Percentiles rank a stretch among this genome's conserved stretches.
These are phyloP conservation scores for Scedosporium aurantiacum DNA, from an alignment of 2,329 filamentous ascomycete genomes.

Conservation along the genomic window DNA sequence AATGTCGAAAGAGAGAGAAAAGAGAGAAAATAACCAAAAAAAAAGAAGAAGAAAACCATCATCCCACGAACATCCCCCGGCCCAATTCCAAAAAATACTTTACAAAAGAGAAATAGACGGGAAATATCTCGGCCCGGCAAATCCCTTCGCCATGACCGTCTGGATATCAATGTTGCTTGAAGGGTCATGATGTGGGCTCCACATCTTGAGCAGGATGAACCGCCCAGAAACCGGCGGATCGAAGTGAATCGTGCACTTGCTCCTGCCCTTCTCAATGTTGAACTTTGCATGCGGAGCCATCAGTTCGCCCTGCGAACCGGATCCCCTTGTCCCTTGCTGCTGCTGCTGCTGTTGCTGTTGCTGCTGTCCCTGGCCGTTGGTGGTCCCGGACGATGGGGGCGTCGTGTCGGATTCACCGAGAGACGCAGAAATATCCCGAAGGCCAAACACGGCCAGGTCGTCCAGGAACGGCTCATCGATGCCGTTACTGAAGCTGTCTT, in stretches of 20 bases:
- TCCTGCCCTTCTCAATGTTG: constrained; percentile 71
- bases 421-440: background rate
- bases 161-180: constrained; percentile 77
- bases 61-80: background rate
- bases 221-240: constrained; percentile 70
- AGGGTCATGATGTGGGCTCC: constrained; percentile 61
- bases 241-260: constrained; percentile 78
- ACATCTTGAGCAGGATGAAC: constrained; percentile 82
- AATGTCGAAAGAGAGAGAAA: background rate
- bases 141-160: constrained; percentile 72
- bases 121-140: constrained; percentile 76
- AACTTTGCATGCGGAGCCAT: constrained; percentile 70
- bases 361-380: constrained; percentile 14
- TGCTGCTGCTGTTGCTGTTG: constrained; percentile 19
- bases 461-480: constrained; percentile 18
- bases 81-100: background rate
- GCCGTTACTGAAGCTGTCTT: constrained; percentile 19
- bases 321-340: constrained; percentile 35
- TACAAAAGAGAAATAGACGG: constrained; percentile 54
- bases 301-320: constrained; percentile 45
- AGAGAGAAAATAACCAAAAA: background rate
- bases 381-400: constrained; percentile 8
- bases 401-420: background rate
- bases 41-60: too few relatives aligned
- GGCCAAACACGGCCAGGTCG: constrained; percentile 10